Percentiles rank a stretch among this genome's conserved stretches.
These are phyloP conservation scores for Podaxis sp. DNA, from an alignment of 768 basidiomycete genomes.

Conservation along the genomic window DNA sequence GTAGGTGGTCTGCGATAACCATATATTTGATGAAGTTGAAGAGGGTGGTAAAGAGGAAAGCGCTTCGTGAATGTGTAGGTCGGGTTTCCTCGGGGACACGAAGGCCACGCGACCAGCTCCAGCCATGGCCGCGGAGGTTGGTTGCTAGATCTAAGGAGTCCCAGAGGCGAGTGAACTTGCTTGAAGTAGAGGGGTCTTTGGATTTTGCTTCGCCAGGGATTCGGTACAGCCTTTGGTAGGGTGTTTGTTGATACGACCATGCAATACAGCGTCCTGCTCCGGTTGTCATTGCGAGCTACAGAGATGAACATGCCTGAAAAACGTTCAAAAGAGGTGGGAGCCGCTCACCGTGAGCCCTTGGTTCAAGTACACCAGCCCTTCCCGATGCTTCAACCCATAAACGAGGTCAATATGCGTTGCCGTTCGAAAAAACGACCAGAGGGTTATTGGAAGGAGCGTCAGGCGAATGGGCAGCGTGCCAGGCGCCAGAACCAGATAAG, in stretches of 20 bases:
- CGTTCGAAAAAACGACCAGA: slow-evolving; percentile 43
- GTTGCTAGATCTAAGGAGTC: slow-evolving; percentile 42
- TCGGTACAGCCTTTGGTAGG: slow-evolving; percentile 27
- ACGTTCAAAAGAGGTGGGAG: background rate
- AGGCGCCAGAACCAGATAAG: slow-evolving; percentile 51
- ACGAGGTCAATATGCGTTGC: slow-evolving; percentile 44
- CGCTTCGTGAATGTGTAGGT: slow-evolving; percentile 31
- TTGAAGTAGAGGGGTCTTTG: slow-evolving; percentile 15
- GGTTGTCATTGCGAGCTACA: slow-evolving; percentile 34
- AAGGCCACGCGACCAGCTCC: slow-evolving; percentile 55
- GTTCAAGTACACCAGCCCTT: slow-evolving; percentile 40
- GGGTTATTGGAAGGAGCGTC: slow-evolving; percentile 48
- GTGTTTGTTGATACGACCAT: slow-evolving; percentile 40
- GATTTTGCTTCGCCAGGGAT: slow-evolving; percentile 5
- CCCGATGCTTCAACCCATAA: slow-evolving; percentile 28
- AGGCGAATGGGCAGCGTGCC: slow-evolving; percentile 42
- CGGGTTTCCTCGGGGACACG: slow-evolving; percentile 43
- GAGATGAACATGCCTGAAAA: background rate
- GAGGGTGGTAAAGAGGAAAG: slow-evolving; percentile 38
- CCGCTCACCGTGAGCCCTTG: slow-evolving; percentile 44
- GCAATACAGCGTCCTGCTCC: slow-evolving; percentile 37
- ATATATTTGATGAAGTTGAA: slow-evolving; percentile 33
- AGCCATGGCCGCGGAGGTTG: slow-evolving; percentile 59
- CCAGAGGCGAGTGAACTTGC: slow-evolving; percentile 12
- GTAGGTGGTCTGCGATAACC: slow-evolving; percentile 43